Base-by-base conservation (phyloP, 805 yeast species). In the Yarrowia bubula region DNA sequence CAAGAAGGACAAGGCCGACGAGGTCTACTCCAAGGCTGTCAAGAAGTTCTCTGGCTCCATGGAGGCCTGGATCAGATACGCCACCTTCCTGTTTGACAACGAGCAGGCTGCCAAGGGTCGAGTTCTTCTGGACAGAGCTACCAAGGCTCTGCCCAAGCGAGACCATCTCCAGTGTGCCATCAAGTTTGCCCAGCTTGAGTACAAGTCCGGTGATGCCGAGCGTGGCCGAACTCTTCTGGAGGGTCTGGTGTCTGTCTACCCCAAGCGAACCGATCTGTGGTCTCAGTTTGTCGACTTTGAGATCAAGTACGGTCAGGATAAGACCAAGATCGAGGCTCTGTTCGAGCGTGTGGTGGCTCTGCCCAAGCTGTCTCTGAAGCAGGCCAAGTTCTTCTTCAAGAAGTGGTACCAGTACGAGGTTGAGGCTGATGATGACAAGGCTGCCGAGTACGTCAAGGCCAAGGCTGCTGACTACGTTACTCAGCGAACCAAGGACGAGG, bases 221-320 rank as follows among this genome's bases (percentile, higher is more conserved):
- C 93, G 92, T 75, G 99, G 96, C 64, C 87, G 98, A 74, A 90
- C 98, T 1, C 81, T 93, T 70, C 90, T 93, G 72, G 98, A 93
- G 79, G 98, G 98, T 66, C 83, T 93, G 69, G 76, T 93, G 64
- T 84, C 93, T 28, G 95, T 92, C 73, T 93, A 89, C 55, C 95
- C 97, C 64, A 91, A 91, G 81, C 85, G 96, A 78, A 84, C 90
- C 68, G 99, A 93, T 76, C 76, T 93, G 68, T 93, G 98, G 98
- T 92, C 89, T 72, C 96, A 93, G 44, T 93, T 92, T 76, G 83
- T 93, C 69, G 99, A 93, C 75, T 96, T 90, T 75, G 98, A 93
- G 76, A 86, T 90, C 71, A 92, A 90, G 76, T 73, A 76, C 33
- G 84, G 70, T 9, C 61, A 55, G 61, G 88, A 86, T 62, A 86